Conservation (phyloP, 1,284 basidiomycete genomes). For the Amylostereum areolatum region DNA sequence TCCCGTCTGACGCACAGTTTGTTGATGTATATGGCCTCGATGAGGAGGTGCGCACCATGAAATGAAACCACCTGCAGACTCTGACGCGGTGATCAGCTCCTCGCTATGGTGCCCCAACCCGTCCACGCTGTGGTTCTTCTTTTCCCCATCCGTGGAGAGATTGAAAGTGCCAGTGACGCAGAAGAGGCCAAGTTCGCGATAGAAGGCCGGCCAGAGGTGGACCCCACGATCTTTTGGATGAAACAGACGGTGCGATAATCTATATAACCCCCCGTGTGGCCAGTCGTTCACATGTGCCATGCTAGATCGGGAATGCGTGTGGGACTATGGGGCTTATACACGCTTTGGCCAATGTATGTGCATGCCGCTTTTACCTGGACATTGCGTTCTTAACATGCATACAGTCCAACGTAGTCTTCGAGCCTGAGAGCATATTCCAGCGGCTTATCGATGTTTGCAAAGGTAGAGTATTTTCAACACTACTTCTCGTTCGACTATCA, state of each 20-base stretch:
- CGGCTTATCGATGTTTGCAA: constrained; percentile 60
- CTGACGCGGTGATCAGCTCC: constrained; percentile 39
- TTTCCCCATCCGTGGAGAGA: constrained; percentile 62
- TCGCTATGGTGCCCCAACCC: constrained; percentile 61
- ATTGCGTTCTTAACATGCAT: not conserved
- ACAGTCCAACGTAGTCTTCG: constrained; percentile 53
- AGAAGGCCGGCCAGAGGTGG: constrained; percentile 46
- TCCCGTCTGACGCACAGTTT: constrained; percentile 53
- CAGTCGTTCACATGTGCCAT: not conserved
- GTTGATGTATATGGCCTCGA: constrained; percentile 83
- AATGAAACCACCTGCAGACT: not conserved
- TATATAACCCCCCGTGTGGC: not conserved
- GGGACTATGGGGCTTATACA: constrained; percentile 88
- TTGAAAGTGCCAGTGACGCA: constrained; percentile 44
- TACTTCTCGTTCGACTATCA: constrained; percentile 10
- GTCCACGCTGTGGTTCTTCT: constrained; percentile 79
- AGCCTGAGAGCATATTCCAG: constrained; percentile 50
- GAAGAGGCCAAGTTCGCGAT: constrained; percentile 50
- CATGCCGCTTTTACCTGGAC: not conserved
- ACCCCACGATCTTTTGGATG: constrained; percentile 65
- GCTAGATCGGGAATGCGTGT: constrained; percentile 82
- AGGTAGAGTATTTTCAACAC: constrained; percentile 29
- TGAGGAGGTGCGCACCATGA: constrained; percentile 42
- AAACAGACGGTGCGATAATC: constrained; percentile 62
- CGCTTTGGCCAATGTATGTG: constrained; percentile 64